Percentiles rank a stretch among this genome's conserved stretches.
Evolutionary conservation across 2,329 filamentous ascomycete genomes (phyloP).

Genomic region (Phialophora verrucosa): DNA sequence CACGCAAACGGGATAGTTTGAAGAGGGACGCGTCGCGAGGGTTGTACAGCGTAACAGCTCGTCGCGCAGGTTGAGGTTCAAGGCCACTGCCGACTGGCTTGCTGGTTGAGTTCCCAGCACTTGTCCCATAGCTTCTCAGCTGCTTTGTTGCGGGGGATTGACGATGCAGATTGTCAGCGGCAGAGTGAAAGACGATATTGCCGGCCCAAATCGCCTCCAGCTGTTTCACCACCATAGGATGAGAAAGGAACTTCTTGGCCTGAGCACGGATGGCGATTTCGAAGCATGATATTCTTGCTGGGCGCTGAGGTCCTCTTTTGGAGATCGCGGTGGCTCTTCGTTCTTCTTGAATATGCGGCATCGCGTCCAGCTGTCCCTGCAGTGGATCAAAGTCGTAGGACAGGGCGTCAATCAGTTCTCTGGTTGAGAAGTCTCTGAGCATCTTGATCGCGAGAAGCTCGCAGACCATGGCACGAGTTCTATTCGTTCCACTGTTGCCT

Average conservation of each 20-base stretch:
- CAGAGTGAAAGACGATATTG: slow-evolving; percentile 90
- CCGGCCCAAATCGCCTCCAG: slow-evolving; percentile 98
- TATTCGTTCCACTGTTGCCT: slow-evolving; percentile 81
- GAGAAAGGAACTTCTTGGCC: slow-evolving; percentile 88
- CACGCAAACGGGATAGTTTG: slow-evolving; percentile 86
- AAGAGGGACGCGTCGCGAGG: slow-evolving; percentile 87
- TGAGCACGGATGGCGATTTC: slow-evolving; percentile 93
- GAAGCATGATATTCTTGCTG: slow-evolving; percentile 82
- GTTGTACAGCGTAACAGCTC: slow-evolving; percentile 86
- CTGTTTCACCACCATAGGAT: slow-evolving; percentile 90
- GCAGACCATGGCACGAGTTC: slow-evolving; percentile 84
- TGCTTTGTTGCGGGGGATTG: slow-evolving; percentile 25
- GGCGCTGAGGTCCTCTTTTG: slow-evolving; percentile 55
- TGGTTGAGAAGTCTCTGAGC: slow-evolving; percentile 84
- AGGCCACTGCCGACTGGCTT: slow-evolving; percentile 33
- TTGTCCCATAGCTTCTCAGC: slow-evolving; percentile 50
- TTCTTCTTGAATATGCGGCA: slow-evolving; percentile 38
- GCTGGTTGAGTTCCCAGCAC: slow-evolving; percentile 32
- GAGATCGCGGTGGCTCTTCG: slow-evolving; percentile 41
- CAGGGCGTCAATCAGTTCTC: slow-evolving; percentile 90
- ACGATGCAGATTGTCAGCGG: slow-evolving; percentile 82
- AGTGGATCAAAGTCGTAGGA: slow-evolving; percentile 95
- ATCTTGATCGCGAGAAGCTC: slow-evolving; percentile 89
- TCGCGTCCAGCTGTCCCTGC: slow-evolving; percentile 71
- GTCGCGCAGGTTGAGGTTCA: slow-evolving; percentile 41